These are phyloP conservation scores for Phialemonium atrogriseum DNA, from an alignment of 2,329 filamentous ascomycete genomes.

Conservation along the genomic window DNA sequence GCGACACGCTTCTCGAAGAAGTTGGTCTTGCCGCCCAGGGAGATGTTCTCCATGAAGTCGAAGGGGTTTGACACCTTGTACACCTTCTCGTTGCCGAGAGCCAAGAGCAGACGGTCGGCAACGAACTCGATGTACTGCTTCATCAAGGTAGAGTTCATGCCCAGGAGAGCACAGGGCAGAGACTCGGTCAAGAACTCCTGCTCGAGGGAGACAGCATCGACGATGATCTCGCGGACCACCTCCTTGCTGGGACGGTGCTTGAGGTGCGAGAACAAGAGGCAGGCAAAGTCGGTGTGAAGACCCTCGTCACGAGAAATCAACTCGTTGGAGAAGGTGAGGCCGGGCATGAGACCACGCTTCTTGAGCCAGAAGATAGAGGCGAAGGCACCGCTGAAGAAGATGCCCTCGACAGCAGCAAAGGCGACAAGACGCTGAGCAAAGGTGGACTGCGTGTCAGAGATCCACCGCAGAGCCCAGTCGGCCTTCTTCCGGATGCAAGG, in stretches of 20 bases:
- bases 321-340: slow-evolving; percentile 98
- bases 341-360: slow-evolving; percentile 99
- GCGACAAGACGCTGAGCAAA: slow-evolving; percentile 94
- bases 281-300: slow-evolving; percentile 98
- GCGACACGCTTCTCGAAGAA: slow-evolving; percentile 99
- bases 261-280: slow-evolving; percentile 93
- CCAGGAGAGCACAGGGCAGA: slow-evolving; percentile 82
- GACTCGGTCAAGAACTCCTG: slow-evolving; percentile 97
- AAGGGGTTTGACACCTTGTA: slow-evolving; percentile 95
- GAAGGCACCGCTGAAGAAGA: slow-evolving; percentile 99
- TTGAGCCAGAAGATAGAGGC: slow-evolving; percentile 99
- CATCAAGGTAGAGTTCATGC: slow-evolving; percentile 97
- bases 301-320: slow-evolving; percentile 99
- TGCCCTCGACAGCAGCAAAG: slow-evolving; percentile 96
- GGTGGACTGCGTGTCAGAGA: slow-evolving; percentile 83
- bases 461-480: slow-evolving; percentile 95
- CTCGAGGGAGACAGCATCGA: slow-evolving; percentile 88
- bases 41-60: slow-evolving; percentile 99
- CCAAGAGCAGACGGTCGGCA: slow-evolving; percentile 85
- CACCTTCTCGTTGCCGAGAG: slow-evolving; percentile 88
- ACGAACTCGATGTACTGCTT: slow-evolving; percentile 99
- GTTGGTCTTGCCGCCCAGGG: slow-evolving; percentile 97
- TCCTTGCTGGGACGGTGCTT: slow-evolving; percentile 82
- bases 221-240: slow-evolving; percentile 79
- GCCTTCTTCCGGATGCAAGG: slow-evolving; percentile 98